These are phyloP conservation scores for Coemansia sp. DNA, from an alignment of 192 early-diverging fungal species.

Conservation along the genomic window DNA sequence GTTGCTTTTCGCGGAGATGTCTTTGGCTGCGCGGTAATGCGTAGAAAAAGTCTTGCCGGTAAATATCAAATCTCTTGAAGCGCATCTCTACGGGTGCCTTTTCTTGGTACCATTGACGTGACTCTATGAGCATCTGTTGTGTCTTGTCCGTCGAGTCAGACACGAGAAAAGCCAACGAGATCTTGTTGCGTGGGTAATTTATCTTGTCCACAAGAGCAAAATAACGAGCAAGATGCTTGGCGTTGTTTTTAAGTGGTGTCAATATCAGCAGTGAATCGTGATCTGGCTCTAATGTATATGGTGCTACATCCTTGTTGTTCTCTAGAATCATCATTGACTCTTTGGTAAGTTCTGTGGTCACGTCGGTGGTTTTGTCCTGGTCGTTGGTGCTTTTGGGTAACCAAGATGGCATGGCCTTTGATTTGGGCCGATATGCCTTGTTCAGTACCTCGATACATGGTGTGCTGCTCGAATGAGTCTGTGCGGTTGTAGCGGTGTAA, in stretches of 20 bases:
- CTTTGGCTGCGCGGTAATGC: slow-evolving; percentile 52
- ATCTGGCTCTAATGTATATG: slow-evolving; percentile 28
- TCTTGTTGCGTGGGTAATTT: slow-evolving; percentile 58
- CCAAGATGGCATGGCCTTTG: slow-evolving; percentile 37
- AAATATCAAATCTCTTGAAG: slow-evolving; percentile 57
- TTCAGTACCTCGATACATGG: slow-evolving; percentile 37
- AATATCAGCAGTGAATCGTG: slow-evolving; percentile 55
- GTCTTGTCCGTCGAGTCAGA: slow-evolving; percentile 61
- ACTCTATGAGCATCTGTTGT: slow-evolving; percentile 49
- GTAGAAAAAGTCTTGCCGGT: slow-evolving; percentile 58
- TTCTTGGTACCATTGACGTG: slow-evolving; percentile 41
- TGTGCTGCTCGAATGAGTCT: too few relatives aligned
- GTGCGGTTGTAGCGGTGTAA: too few relatives aligned
- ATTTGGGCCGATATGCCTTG: slow-evolving; percentile 21
- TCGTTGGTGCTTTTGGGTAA: slow-evolving; percentile 13
- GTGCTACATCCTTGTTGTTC: slow-evolving; percentile 26
- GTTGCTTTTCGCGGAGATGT: slow-evolving; percentile 59
- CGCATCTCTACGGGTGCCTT: slow-evolving; percentile 40
- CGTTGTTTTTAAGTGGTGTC: slow-evolving; percentile 65
- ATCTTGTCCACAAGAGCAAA: slow-evolving; percentile 57
- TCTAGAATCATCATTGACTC: slow-evolving; percentile 25
- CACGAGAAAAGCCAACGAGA: slow-evolving; percentile 67
- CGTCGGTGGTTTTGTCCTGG: background rate
- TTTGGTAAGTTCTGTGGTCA: slow-evolving; percentile 8
- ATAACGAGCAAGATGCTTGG: slow-evolving; percentile 55